Evolutionary conservation across 257 asterid species (phyloP).

Genomic region (Forsythia suspensa): DNA sequence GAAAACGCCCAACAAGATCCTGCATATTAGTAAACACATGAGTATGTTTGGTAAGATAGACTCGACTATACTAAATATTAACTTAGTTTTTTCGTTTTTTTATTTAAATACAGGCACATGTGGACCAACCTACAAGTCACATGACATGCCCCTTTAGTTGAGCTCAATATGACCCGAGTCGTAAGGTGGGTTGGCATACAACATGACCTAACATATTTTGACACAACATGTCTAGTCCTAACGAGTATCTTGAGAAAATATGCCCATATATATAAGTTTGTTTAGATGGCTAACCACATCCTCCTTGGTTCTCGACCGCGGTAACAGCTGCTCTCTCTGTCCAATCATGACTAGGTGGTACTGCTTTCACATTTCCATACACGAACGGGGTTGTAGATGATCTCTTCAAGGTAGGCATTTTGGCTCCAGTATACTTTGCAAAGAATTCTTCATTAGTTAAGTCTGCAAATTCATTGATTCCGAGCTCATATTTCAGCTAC

Average conservation of each 20-base stretch:
- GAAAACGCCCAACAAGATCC: constrained; percentile 35
- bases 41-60: background rate
- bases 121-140: background rate
- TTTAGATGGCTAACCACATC: background rate
- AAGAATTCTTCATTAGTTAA: constrained; percentile 24
- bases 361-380: background rate
- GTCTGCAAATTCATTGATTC: constrained; percentile 29
- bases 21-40: background rate
- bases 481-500: background rate
- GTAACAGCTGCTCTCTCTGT: constrained; percentile 6
- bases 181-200: background rate
- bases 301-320: background rate
- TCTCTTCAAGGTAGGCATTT: background rate
- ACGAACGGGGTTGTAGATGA: background rate
- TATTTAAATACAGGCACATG: background rate
- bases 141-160: background rate
- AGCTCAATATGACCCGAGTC: background rate
- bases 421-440: constrained; percentile 9
- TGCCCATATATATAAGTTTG: background rate
- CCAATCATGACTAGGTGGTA: background rate
- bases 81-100: background rate
- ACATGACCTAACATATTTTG: too few species aligned
- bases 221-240: background rate
- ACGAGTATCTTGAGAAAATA: background rate
- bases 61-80: too few species aligned